These are phyloP conservation scores for Xylariomycetidae sp. DNA, from an alignment of 2,329 filamentous ascomycete genomes.

Conservation along the genomic window DNA sequence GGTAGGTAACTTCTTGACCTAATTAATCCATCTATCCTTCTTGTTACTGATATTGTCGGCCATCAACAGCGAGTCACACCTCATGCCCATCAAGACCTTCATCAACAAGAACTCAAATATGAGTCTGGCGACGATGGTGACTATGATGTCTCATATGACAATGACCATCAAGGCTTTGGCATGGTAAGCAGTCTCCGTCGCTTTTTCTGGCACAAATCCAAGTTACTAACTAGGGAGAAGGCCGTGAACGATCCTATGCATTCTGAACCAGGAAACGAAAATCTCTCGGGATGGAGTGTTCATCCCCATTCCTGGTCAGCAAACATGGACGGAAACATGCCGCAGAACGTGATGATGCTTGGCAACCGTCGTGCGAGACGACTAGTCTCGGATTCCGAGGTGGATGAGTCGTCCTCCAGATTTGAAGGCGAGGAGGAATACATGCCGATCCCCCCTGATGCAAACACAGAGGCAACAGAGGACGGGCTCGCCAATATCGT, in stretches of 20 bases:
- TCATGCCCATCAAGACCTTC: conserved; percentile 1
- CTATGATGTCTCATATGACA: conserved; percentile 6
- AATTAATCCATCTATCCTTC: not conserved
- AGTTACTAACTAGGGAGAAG: too few species aligned
- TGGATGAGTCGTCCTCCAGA: conserved; percentile 17
- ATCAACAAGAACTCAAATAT: conserved; percentile 1
- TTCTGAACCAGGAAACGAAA: too few species aligned
- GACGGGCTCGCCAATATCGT: conserved; percentile 13
- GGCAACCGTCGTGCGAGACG: too few species aligned
- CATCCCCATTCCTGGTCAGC: too few species aligned
- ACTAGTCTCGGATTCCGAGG: conserved; percentile 9
- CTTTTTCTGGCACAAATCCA: too few species aligned
- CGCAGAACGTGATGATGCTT: too few species aligned
- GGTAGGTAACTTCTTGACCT: conserved; percentile 11
- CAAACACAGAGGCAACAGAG: conserved; percentile 23
- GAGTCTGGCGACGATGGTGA: conserved; percentile 15
- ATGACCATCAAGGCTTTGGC: too few species aligned
- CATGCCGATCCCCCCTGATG: conserved; percentile 22
- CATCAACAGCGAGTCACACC: not conserved
- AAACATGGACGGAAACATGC: too few species aligned
- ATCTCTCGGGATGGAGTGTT: too few species aligned
- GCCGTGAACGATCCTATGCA: too few species aligned
- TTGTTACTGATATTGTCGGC: not conserved
- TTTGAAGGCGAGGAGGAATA: conserved; percentile 26
- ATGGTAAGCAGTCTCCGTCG: too few species aligned